Evolutionary conservation across 2,329 filamentous ascomycete species (phyloP), one percentile per base, ranked within the genome.

Genomic region (Fusarium stilboides): DNA sequence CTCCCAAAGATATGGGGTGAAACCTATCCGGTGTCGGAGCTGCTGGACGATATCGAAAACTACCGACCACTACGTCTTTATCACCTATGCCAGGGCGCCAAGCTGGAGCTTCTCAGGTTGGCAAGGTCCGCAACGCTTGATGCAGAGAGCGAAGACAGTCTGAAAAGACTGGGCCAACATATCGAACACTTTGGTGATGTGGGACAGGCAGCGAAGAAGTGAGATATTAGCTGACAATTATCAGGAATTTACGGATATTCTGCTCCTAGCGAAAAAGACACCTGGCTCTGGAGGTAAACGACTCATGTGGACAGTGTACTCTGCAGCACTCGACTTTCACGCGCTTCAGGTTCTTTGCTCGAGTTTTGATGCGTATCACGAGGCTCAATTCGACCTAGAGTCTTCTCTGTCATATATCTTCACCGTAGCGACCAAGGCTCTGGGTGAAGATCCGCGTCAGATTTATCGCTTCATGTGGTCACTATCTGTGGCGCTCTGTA

Each of bases 381-480:
- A 68, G 13, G 58, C 57, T 0, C 24, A 24, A 0, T 46, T 56
- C 12, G 40, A 44, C 1, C 19, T 57, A 0, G 46, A 68, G 0
- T 13, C 44, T 2, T 54, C 59, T 0, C 26, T 72, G 1, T 33
- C 65, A 0, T 56, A 56, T 3, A 73, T 73, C 15, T 40, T 73
- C 3, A 31, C 40, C 3, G 57, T 73, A 15, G 68, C 70, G 9
- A 65, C 59, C 6, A 73, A 73, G 8, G 70, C 62, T 3, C 57
- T 73, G 0, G 20, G 43, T 1, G 70, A 73, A 42, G 60, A 68
- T 19, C 22, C 60, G 2, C 63, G 68, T 1, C 71, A 73, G 6
- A 62, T 66, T 1, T 73, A 63, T 17, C 71, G 71, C 3, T 71
- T 73, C 14, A 73, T 73, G 53, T 73, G 71, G 70, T 69, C 71